phyloP scores from a whole-genome alignment of 306 rosid genomes.

The Inga leiocalycina region DNA sequence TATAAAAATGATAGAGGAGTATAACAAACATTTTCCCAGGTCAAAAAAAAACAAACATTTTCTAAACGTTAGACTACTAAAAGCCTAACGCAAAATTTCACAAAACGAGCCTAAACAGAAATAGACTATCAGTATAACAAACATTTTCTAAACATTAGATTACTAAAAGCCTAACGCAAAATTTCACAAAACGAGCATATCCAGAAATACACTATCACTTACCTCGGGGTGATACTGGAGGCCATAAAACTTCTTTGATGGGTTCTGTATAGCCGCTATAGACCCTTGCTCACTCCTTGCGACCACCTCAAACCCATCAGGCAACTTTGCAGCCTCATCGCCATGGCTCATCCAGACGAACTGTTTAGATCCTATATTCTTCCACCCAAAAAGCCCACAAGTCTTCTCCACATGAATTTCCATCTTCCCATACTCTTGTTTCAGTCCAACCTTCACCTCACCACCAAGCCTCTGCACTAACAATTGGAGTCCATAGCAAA shows the following conservation, averaged over 20 bases:
- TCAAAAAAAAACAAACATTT: no score
- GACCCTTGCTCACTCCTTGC: conserved; percentile 85
- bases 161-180: background rate
- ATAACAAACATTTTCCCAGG: no score
- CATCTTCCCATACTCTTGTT: conserved; percentile 95
- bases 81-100: no score
- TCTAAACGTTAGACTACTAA: no score
- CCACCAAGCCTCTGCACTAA: conserved; percentile 90
- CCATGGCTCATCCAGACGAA: conserved; percentile 99
- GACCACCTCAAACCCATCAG: conserved; percentile 68
- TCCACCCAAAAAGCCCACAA: conserved; percentile 51
- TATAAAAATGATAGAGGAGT: no score
- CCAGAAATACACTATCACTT: conserved; percentile 4
- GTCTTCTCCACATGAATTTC: conserved; percentile 59
- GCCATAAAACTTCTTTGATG: conserved; percentile 64
- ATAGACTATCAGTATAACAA: no score
- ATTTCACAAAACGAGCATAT: background rate
- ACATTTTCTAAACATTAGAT: no score
- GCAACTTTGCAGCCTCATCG: conserved; percentile 71
- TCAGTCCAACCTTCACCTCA: conserved; percentile 64
- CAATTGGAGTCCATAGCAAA: conserved; percentile 92
- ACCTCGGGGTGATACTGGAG: conserved; percentile 94
- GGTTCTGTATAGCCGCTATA: conserved; percentile 70
- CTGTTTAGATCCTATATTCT: conserved; percentile 54
- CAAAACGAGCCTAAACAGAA: no score